Percentiles rank a stretch among this genome's conserved stretches.
Evolutionary conservation across 2,329 filamentous ascomycete genomes (phyloP).

Genomic region (Lecanicillium sp.): DNA sequence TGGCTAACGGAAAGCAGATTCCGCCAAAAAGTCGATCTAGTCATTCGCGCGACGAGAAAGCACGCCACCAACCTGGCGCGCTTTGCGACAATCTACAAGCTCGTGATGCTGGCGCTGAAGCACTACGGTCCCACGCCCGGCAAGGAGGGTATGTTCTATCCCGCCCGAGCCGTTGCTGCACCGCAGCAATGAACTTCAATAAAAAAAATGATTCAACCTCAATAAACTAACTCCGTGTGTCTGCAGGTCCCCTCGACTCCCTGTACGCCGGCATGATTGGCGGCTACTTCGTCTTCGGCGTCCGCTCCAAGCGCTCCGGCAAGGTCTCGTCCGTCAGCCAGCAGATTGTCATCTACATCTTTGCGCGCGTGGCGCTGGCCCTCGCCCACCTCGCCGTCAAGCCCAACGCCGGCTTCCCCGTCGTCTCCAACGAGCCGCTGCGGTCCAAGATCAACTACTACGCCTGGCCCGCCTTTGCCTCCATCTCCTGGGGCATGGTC

Average conservation of each 20-base stretch:
- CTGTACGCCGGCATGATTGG: slow-evolving; percentile 83
- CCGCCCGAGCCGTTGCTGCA: neutral
- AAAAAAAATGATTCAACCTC: neutral
- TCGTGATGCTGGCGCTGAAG: slow-evolving; percentile 67
- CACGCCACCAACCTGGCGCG: slow-evolving; percentile 88
- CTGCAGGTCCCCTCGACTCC: slow-evolving; percentile 63
- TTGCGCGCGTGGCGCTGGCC: slow-evolving; percentile 80
- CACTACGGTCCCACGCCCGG: slow-evolving; percentile 49
- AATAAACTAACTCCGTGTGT: neutral
- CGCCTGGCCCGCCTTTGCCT: slow-evolving; percentile 90
- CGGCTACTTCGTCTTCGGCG: slow-evolving; percentile 87
- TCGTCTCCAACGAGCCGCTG: slow-evolving; percentile 39
- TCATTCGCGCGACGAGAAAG: slow-evolving; percentile 79
- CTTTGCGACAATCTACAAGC: slow-evolving; percentile 89
- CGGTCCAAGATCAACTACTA: slow-evolving; percentile 52
- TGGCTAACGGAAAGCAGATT: slow-evolving; percentile 39
- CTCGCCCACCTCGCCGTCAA: slow-evolving; percentile 77
- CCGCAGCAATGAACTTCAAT: neutral
- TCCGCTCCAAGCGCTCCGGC: slow-evolving; percentile 52
- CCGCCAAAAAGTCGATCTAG: slow-evolving; percentile 67
- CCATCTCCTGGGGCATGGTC: slow-evolving; percentile 81
- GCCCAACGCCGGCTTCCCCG: slow-evolving; percentile 43
- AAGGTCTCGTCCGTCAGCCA: slow-evolving; percentile 77
- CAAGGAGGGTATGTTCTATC: slow-evolving; percentile 41
- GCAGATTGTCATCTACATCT: slow-evolving; percentile 98